Percentiles rank a stretch among this genome's conserved stretches.
These are phyloP conservation scores for Avena atlantica DNA, from an alignment of 176 grass and related monocot species.

Conservation along the genomic window DNA sequence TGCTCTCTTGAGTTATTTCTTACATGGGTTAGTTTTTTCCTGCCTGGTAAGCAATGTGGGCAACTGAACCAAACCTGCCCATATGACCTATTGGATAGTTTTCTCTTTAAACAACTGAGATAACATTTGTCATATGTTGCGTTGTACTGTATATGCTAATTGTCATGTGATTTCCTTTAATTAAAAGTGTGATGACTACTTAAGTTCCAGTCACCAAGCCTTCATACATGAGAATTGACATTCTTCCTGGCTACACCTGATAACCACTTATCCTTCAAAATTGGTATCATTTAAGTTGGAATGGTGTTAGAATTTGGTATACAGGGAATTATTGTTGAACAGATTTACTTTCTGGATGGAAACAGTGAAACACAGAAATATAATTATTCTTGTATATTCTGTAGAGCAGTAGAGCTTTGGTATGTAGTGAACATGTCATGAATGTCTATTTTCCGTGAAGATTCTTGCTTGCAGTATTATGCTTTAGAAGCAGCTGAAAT, in stretches of 20 bases:
- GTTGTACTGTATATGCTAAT: background rate
- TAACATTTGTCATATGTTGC: background rate
- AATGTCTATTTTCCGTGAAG: conserved; percentile 20
- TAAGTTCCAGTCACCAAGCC: background rate
- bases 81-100: background rate
- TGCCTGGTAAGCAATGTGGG: background rate
- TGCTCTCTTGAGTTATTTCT: background rate
- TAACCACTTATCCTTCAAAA: background rate
- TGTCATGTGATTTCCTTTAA: background rate
- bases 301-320: conserved; percentile 25
- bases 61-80: background rate
- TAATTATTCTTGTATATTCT: background rate
- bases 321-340: background rate
- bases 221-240: background rate
- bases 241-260: conserved; percentile 6
- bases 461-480: conserved; percentile 16
- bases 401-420: background rate
- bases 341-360: conserved; percentile 26
- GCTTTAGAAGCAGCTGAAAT: background rate
- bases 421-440: background rate
- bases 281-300: conserved; percentile 13
- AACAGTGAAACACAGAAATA: background rate
- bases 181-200: background rate
- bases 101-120: background rate
- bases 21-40: background rate